Evolutionary conservation across 2,329 filamentous ascomycete species (phyloP), one percentile per base, ranked within the genome.

Genomic region (Cytospora mali): DNA sequence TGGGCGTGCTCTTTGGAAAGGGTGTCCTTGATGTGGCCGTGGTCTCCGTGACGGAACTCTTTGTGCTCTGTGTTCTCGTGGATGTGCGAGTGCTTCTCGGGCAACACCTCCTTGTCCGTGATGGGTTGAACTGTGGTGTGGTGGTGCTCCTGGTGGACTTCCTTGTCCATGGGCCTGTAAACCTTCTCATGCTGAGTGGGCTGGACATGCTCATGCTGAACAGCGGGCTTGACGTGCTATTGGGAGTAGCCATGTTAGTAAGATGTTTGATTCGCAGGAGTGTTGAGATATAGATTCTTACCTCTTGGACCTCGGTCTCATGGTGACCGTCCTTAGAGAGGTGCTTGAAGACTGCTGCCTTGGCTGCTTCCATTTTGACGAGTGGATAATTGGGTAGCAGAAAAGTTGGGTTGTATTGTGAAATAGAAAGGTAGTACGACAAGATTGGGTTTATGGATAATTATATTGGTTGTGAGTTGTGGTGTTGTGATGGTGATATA

Each of bases 71-170:
- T 46, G 9, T 23, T 5, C 42, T 46, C 42, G 42, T 46, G 21
- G n/a, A 46, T 46, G n/a, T 46, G 42, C 2, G 42, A n/a, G 14
- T 46, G 42, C 42, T 46, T 46, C 42, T 46, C 42, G 7, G 42
- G 42, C 3, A 58, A 55, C 2, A 42, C 29, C 21, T 42, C 53
- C 13, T 14, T 55, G 29, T 29, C 28, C 53, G 39, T 35, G 23
- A 92, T 75, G 0, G 88, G 88, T 75, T 91, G 88, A 1, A 91
- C 77, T 0, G 85, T 86, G 53, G 86, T 89, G 73, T 91, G 87
- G 72, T 90, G 86, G 69, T 91, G 88, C 64, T 91, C 85, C 72
- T 90, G 88, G 71, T 91, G 88, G 4, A 90, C 77, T 69, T 91
- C 88, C 68, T 83, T 84, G 71, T 91, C 86, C 28, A 91, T 74